Conservation (phyloP, 441 rosid species). For the Syzygium syzygioides region DNA sequence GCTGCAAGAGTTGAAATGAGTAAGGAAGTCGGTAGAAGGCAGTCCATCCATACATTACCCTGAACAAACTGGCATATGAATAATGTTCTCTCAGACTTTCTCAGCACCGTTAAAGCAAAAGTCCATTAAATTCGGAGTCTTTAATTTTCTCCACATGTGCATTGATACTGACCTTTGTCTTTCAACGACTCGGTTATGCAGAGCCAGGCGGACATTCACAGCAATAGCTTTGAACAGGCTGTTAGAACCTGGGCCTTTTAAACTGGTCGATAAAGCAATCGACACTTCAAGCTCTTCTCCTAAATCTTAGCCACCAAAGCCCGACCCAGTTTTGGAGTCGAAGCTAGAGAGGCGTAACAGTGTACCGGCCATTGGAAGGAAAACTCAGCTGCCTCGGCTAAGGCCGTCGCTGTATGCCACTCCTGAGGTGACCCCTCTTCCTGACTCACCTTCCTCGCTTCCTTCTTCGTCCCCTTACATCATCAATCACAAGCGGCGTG, state of each 20-base stretch:
- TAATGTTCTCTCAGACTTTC: neutral
- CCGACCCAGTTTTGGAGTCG: slow-evolving; percentile 22
- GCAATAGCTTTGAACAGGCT: slow-evolving; percentile 82
- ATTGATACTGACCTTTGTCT: neutral
- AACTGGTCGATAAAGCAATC: slow-evolving; percentile 38
- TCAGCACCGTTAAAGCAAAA: neutral
- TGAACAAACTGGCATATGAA: too few species aligned
- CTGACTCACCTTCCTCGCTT: slow-evolving; percentile 80
- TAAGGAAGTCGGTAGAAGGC: neutral
- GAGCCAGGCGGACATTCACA: slow-evolving; percentile 84
- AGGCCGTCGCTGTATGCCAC: slow-evolving; percentile 82
- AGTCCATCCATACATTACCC: neutral
- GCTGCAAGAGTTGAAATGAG: neutral
- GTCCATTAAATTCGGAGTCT: neutral
- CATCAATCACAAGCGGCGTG: slow-evolving; percentile 83
- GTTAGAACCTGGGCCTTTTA: slow-evolving; percentile 67
- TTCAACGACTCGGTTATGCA: slow-evolving; percentile 7
- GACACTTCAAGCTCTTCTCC: slow-evolving; percentile 25
- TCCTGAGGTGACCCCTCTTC: slow-evolving; percentile 71
- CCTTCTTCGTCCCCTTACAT: slow-evolving; percentile 77
- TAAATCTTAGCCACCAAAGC: neutral
- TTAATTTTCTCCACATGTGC: neutral
- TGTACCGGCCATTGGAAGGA: slow-evolving; percentile 30
- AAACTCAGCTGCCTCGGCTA: slow-evolving; percentile 47
- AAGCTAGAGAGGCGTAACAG: slow-evolving; percentile 35